phyloP scores from a whole-genome alignment of 2,329 filamentous ascomycete species.

The Aquanectria penicillioides region DNA sequence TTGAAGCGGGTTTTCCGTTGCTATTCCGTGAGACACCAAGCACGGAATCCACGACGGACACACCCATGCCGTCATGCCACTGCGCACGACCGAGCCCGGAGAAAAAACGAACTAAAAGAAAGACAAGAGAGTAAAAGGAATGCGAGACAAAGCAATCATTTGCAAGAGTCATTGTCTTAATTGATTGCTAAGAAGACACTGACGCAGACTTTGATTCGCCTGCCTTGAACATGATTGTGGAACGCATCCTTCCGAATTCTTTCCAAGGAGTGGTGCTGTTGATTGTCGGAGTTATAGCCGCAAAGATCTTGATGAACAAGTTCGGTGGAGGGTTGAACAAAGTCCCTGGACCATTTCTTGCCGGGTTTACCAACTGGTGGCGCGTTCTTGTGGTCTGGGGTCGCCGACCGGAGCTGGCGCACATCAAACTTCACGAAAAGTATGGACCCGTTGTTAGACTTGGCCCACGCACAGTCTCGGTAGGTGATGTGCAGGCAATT shows the following conservation, averaged over 20 bases:
- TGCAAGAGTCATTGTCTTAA: neutral
- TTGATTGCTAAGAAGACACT: neutral
- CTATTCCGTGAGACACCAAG: neutral
- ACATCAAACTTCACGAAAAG: constrained; percentile 22
- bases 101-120: neutral
- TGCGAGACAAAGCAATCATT: too few species aligned
- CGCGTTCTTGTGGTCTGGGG: constrained; percentile 20
- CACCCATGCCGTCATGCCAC: too few species aligned
- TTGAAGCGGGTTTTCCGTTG: neutral
- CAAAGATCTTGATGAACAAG: constrained; percentile 12
- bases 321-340: constrained; percentile 16
- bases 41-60: neutral
- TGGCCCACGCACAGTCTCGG: constrained; percentile 11
- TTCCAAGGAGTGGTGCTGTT: neutral
- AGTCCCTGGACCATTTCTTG: constrained; percentile 16
- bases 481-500: constrained; percentile 14
- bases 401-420: constrained; percentile 21
- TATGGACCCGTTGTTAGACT: constrained; percentile 22
- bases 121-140: too few species aligned
- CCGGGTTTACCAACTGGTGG: constrained; percentile 19
- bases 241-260: constrained; percentile 1
- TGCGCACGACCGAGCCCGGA: too few species aligned
- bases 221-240: constrained; percentile 1
- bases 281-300: neutral
- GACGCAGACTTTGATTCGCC: neutral